Percentiles rank a stretch among this genome's conserved stretches.
Conservation (phyloP, 768 basidiomycete species). For the Collybiopsis confluens region DNA sequence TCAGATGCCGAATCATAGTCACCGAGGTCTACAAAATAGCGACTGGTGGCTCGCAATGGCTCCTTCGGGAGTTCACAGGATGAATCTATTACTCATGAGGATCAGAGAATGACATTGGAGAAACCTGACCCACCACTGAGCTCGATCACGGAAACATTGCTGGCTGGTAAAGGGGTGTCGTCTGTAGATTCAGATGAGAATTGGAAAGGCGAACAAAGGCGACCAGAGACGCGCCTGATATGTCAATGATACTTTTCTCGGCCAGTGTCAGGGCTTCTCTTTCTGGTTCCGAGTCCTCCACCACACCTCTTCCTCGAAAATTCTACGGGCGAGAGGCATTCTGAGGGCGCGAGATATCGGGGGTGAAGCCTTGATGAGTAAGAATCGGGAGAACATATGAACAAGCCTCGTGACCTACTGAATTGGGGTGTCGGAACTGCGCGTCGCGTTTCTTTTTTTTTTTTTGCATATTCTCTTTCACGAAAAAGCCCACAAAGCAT, state of each 20-base stretch:
- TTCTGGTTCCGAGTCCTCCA: constrained; percentile 75
- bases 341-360: not conserved
- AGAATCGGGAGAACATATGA: not conserved
- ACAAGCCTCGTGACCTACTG: too few relatives aligned
- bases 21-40: not conserved
- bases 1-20: constrained; percentile 4
- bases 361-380: too few relatives aligned
- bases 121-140: constrained; percentile 6
- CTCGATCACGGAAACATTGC: not conserved
- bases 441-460: not conserved
- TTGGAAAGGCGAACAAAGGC: not conserved
- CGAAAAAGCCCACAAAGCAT: not conserved
- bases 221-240: constrained; percentile 1
- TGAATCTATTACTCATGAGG: not conserved
- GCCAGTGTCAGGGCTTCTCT: constrained; percentile 32
- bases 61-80: not conserved
- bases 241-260: not conserved
- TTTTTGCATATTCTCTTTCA: not conserved
- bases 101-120: not conserved
- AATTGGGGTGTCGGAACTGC: not conserved
- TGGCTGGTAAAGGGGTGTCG: not conserved
- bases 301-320: constrained; percentile 31
- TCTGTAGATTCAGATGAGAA: not conserved
- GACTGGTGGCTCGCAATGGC: not conserved
- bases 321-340: not conserved